Evolutionary conservation across 1,284 basidiomycete species (phyloP), one percentile per base, ranked within the genome.

Genomic region (Sphagnurus paluster): DNA sequence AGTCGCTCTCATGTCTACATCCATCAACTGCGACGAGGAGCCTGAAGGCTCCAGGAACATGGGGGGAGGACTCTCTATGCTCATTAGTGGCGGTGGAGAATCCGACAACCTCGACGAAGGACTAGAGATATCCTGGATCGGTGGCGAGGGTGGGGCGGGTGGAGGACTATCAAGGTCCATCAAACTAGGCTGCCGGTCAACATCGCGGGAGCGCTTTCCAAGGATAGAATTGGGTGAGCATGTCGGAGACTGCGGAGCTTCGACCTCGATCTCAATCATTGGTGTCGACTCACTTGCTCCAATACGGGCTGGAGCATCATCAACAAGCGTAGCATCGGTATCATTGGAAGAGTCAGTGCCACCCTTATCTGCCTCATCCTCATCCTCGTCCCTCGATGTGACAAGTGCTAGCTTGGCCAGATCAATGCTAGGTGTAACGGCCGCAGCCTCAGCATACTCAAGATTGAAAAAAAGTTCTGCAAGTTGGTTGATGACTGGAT

Each of bases 321-420:
- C 88, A 37, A 91, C 88, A 24, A 92, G 77, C 6, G 90, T 90
- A 10, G 85, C 87, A 63, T 91, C 88, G 1, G 87, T 89, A 58
- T 90, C 87, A 54, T 88, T 85, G 13, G 86, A 89, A n/a, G 84
- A 80, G 56, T 87, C 87, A 4, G 86, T 87, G 34, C 81, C 82
- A 46, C 77, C 76, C 56, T 77, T 78, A 51, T 84, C 82, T n/a
- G 68, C 73, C 52, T 88, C 86, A 48, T 91, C 89, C 50, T 90
- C 87, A 60, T 91, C 89, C 63, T 95, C 93, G 53, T 94, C 90
- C 58, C 90, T 82, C 2, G 90, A 88, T 2, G 93, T 93, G 14
- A 96, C 87, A 13, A 97, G 76, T 0, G 93, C 93, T n/a, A 97
- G 78, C 61, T 95, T 94, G 6, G 93, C 93, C 9, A 97, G 76